phyloP scores from a whole-genome alignment of 208 protist genomes.

The Willaertia magna region DNA sequence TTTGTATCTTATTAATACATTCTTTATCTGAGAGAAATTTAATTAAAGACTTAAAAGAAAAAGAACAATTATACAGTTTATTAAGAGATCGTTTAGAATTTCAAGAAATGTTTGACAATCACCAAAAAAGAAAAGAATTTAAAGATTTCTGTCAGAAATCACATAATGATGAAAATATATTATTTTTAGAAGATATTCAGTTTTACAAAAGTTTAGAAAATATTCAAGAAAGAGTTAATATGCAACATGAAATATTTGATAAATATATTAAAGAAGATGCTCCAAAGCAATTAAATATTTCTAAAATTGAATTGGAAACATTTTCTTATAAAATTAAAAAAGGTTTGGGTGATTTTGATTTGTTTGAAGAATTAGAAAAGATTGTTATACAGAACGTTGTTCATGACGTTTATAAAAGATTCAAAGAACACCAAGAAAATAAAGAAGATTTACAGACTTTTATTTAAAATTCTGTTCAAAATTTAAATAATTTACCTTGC shows the following conservation, averaged over 20 bases:
- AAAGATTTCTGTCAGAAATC: background rate
- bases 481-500: too few species aligned
- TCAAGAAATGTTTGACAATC: background rate
- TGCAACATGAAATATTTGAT: background rate
- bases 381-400: background rate
- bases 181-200: background rate
- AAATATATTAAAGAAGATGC: background rate
- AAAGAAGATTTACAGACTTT: too few species aligned
- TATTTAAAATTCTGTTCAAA: too few species aligned
- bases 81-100: background rate
- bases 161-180: background rate
- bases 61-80: background rate
- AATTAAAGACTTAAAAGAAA: background rate
- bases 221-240: background rate
- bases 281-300: background rate
- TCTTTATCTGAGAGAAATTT: background rate
- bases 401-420: background rate
- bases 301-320: background rate
- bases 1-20: background rate
- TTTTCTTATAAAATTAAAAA: background rate
- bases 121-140: background rate
- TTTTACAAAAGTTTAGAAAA: background rate
- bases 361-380: background rate
- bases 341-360: background rate
- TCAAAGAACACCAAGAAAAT: too few species aligned